phyloP scores from a whole-genome alignment of 2,329 filamentous ascomycete genomes.

The Paraphaeosphaeria sporulosa region DNA sequence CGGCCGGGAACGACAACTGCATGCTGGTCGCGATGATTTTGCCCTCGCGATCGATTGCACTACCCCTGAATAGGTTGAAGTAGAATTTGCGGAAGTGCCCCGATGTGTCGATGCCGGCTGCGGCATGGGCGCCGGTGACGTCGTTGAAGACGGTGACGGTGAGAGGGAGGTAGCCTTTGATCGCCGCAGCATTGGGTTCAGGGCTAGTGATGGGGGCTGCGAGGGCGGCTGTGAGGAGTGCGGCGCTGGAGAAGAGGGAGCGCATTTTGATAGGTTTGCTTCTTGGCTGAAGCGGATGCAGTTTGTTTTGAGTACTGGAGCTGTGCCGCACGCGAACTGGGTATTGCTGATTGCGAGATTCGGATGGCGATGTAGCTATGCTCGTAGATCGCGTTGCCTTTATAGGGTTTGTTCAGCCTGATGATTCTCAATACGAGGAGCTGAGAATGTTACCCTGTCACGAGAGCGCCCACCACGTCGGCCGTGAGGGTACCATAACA shows the following conservation, averaged over 20 bases:
- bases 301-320: not conserved
- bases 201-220: not conserved
- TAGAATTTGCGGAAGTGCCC: not conserved
- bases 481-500: not conserved
- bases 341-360: not conserved
- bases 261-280: not conserved
- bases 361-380: not conserved
- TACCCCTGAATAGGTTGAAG: not conserved
- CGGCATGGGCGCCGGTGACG: not conserved
- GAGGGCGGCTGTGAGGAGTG: not conserved
- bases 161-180: not conserved
- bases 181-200: not conserved
- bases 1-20: not conserved
- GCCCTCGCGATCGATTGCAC: not conserved
- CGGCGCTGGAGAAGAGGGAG: not conserved
- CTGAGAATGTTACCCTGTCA: not conserved
- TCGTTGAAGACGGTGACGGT: not conserved
- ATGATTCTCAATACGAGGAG: not conserved
- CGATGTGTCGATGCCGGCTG: conserved; percentile 1
- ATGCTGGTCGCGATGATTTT: conserved; percentile 1
- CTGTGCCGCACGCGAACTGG: too few species aligned
- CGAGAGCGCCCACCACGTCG: not conserved
- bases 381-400: not conserved
- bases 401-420: not conserved
- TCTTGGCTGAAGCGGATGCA: not conserved